A percentile compares a stretch with the other conserved stretches of the same genome.
These are phyloP conservation scores for Sporisorium scitamineum DNA, from an alignment of 1,284 basidiomycete genomes.

Conservation along the genomic window DNA sequence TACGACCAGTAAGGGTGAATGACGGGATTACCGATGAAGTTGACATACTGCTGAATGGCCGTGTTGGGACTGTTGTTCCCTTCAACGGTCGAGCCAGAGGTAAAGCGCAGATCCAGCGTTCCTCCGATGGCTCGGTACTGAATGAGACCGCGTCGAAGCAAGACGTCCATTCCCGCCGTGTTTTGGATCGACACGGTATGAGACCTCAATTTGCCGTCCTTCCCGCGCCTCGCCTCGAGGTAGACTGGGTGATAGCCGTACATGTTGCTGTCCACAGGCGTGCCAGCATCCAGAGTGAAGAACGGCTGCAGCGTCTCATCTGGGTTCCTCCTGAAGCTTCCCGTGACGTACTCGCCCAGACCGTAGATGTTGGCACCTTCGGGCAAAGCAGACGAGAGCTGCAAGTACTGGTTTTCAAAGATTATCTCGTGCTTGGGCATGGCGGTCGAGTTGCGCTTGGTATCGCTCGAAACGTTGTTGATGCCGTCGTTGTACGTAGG, in stretches of 20 bases:
- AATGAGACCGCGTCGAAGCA: slow-evolving; percentile 45
- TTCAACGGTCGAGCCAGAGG: slow-evolving; percentile 29
- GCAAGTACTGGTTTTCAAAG: slow-evolving; percentile 83
- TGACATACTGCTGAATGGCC: slow-evolving; percentile 57
- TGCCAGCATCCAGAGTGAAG: slow-evolving; percentile 75
- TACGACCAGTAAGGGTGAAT: slow-evolving; percentile 54
- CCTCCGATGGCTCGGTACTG: slow-evolving; percentile 61
- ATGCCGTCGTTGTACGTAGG: slow-evolving; percentile 51
- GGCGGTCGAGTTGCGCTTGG: slow-evolving; percentile 53
- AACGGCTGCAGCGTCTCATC: slow-evolving; percentile 77
- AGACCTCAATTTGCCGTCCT: slow-evolving; percentile 45
- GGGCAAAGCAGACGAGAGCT: slow-evolving; percentile 69
- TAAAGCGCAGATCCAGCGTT: slow-evolving; percentile 59
- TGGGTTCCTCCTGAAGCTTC: slow-evolving; percentile 75
- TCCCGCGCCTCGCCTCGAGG: slow-evolving; percentile 76
- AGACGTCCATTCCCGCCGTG: slow-evolving; percentile 56
- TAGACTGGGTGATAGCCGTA: slow-evolving; percentile 81
- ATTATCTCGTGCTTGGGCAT: slow-evolving; percentile 58
- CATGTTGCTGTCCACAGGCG: slow-evolving; percentile 67
- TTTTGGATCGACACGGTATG: slow-evolving; percentile 50
- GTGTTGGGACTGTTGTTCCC: slow-evolving; percentile 41
- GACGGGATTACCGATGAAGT: slow-evolving; percentile 49
- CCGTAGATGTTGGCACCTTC: slow-evolving; percentile 79
- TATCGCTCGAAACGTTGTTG: slow-evolving; percentile 29
- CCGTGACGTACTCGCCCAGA: slow-evolving; percentile 79